Conservation (phyloP, 2,329 filamentous ascomycete species). For the Exophiala viscosa region DNA sequence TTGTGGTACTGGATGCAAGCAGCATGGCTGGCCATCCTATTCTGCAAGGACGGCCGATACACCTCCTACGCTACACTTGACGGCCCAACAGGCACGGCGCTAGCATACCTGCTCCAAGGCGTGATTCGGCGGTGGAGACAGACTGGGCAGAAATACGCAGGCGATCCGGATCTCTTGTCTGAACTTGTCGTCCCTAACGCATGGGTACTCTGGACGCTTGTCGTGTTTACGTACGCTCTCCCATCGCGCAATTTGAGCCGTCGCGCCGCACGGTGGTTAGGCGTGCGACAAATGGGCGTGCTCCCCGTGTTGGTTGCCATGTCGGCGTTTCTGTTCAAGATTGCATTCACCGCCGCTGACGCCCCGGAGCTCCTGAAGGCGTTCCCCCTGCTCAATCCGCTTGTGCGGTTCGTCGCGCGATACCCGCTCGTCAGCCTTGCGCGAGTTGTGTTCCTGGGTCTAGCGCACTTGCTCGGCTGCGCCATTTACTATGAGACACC, state of each 20-base stretch:
- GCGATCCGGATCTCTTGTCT: conserved; percentile 81
- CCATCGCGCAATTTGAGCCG: conserved; percentile 47
- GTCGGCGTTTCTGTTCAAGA: conserved; percentile 75
- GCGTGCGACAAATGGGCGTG: conserved; percentile 22
- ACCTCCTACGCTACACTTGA: not conserved
- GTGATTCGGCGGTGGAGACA: conserved; percentile 84
- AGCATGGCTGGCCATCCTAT: conserved; percentile 47
- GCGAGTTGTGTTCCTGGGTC: conserved; percentile 48
- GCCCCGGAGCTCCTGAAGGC: conserved; percentile 70
- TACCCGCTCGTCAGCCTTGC: conserved; percentile 43
- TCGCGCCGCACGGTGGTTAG: conserved; percentile 27
- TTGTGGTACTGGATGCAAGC: conserved; percentile 90
- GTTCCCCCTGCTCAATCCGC: conserved; percentile 33
- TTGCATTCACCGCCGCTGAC: conserved; percentile 82
- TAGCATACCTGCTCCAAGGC: conserved; percentile 61
- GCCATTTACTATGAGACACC: conserved; percentile 26
- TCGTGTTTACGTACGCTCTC: conserved; percentile 66
- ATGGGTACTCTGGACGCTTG: conserved; percentile 67
- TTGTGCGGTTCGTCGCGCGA: conserved; percentile 36
- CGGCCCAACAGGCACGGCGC: conserved; percentile 32
- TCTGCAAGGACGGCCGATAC: conserved; percentile 16
- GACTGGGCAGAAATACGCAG: conserved; percentile 92
- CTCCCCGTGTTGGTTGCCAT: conserved; percentile 39
- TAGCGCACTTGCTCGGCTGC: conserved; percentile 34
- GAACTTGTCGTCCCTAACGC: conserved; percentile 63